Base-by-base conservation (phyloP, 441 rosid species). In the Francoa sonchifolia region DNA sequence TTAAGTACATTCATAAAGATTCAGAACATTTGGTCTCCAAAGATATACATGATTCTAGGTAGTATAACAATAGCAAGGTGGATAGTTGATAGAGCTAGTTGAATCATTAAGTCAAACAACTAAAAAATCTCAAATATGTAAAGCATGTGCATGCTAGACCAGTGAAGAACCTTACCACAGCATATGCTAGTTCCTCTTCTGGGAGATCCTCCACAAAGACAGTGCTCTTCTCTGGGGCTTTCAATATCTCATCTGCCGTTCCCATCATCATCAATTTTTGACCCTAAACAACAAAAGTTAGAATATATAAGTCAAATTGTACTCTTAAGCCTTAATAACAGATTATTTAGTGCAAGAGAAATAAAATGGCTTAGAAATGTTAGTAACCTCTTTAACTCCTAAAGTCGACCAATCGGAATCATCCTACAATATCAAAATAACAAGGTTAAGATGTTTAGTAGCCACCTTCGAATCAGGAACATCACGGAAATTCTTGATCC, bases 211-310 rank as follows among this genome's bases (percentile, higher is more conserved):
- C 98, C 33, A 77, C 55, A 59, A 90, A 90, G 55, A 90, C 77
- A 59, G 76, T 86, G 15, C 77, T 88, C 62, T 82, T 89, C 51
- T 89, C 96, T 5, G 97, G 95, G 50, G 92, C 92, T 58, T 83
- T 87, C 50, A 92, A 76, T 33, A 87, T 68, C 73, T 87, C 95
- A 66, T 81, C 99, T 8, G 89, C 95, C 52, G 97, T 83, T 56
- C 95, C 99, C 94, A 92, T 83, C 99, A 92, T 79, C 99, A 87
- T 92, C 76, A 92, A 59, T 53, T 71, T 83, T 73, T 87, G 97
- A 51, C 99, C 97, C 99, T 92, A 50, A 17, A 44, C 22, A 49
- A 56, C 33, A 32, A 13, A n/a, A 35, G 40, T 12, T 31, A 14
- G n/a, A 33, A 11, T 0, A 11, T 33, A 11, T 10, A 4, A 6